These are phyloP conservation scores for Amaranthus cruentus DNA, from an alignment of 148 eudicot species.

Conservation along the genomic window DNA sequence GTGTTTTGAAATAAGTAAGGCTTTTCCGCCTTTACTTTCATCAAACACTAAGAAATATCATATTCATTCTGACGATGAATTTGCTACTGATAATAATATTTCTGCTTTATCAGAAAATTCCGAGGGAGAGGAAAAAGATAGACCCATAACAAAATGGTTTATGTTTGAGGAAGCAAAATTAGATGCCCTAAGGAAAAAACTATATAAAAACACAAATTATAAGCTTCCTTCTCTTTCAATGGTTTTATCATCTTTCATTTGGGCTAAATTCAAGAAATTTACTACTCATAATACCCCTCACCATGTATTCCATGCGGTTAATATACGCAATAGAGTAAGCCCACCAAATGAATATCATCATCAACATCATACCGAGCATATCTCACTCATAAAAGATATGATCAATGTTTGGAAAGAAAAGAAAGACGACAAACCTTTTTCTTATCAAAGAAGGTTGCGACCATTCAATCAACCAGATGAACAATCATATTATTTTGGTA, in stretches of 20 bases:
- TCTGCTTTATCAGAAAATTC: not conserved
- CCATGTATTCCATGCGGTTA: slow-evolving; percentile 22
- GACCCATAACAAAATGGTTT: slow-evolving; percentile 22
- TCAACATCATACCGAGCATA: no score
- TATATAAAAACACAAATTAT: not conserved
- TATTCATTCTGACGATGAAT: not conserved
- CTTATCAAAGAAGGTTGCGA: no score
- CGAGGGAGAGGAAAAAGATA: not conserved
- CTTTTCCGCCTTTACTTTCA: slow-evolving; percentile 28
- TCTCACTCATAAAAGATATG: no score
- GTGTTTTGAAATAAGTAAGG: not conserved
- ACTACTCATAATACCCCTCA: not conserved
- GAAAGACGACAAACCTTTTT: no score
- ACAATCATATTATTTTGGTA: slow-evolving; percentile 26
- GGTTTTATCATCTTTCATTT: slow-evolving; percentile 31
- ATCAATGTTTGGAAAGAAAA: no score
- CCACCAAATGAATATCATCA: slow-evolving; percentile 1
- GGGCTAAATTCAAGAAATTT: slow-evolving; percentile 19
- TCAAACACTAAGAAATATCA: not conserved
- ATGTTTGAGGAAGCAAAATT: slow-evolving; percentile 16
- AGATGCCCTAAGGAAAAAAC: slow-evolving; percentile 6
- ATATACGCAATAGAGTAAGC: slow-evolving; percentile 18
- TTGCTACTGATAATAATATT: not conserved
- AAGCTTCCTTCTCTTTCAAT: not conserved
- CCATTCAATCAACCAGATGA: not conserved